Conservation (phyloP, 768 basidiomycete species). For the Calvatia gigantea region DNA sequence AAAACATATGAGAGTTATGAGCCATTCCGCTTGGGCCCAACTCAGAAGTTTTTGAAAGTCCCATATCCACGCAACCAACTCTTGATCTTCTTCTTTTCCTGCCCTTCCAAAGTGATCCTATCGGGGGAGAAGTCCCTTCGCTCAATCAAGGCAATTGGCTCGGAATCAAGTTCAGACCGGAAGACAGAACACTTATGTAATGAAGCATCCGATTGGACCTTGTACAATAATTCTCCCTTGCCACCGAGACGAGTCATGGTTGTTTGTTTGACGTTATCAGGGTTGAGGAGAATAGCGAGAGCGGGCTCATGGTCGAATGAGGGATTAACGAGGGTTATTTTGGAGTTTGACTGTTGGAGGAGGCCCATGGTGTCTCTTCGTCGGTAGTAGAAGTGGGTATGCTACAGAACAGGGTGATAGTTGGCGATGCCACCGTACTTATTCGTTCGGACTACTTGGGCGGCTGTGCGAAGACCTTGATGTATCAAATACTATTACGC, state of each 20-base stretch:
- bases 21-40: neutral
- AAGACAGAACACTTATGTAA: constrained; percentile 5
- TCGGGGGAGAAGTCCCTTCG: constrained; percentile 20
- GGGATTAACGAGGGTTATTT: constrained; percentile 14
- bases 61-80: constrained; percentile 22
- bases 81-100: constrained; percentile 16
- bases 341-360: neutral
- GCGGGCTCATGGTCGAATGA: constrained; percentile 8
- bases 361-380: too few species aligned
- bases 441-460: too few species aligned
- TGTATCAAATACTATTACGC: too few species aligned
- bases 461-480: too few species aligned
- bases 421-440: too few species aligned
- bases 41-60: constrained; percentile 17
- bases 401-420: too few species aligned
- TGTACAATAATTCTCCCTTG: neutral
- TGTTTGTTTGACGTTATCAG: constrained; percentile 15
- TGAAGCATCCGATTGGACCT: neutral
- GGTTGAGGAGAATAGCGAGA: constrained; percentile 8
- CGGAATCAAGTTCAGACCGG: neutral
- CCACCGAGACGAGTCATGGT: constrained; percentile 1
- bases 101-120: constrained; percentile 20
- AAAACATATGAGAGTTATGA: neutral
- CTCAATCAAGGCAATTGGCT: constrained; percentile 17
- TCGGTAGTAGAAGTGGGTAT: too few species aligned